A percentile compares a stretch with the other conserved stretches of the same genome.
These are phyloP conservation scores for Aurantiochytrium sp. DNA, from an alignment of 108 stramenopile species.

Conservation along the genomic window DNA sequence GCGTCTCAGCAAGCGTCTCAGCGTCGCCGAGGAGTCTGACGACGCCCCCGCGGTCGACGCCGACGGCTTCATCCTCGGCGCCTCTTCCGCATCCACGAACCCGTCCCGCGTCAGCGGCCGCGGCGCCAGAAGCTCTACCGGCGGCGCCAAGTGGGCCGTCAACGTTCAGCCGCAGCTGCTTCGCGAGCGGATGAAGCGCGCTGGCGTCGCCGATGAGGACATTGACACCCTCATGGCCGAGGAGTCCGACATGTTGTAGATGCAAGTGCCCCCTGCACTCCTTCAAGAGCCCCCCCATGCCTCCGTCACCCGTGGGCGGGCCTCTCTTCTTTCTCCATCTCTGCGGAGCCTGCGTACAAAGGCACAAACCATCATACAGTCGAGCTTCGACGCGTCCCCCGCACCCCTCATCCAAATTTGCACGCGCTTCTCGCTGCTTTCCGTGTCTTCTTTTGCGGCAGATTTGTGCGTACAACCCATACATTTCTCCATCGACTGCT, in stretches of 20 bases:
- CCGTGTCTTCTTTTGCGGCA: too few relatives aligned
- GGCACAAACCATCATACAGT: not conserved
- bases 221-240: conserved; percentile 5
- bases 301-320: not conserved
- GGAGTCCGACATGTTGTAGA: conserved; percentile 4
- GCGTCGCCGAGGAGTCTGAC: not conserved
- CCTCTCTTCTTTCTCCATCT: not conserved
- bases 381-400: too few relatives aligned
- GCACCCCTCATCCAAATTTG: too few relatives aligned
- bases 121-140: not conserved
- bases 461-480: too few relatives aligned
- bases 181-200: conserved; percentile 12
- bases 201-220: conserved; percentile 23
- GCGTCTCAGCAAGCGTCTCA: conserved; percentile 8
- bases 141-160: conserved; percentile 19
- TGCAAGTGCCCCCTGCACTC: not conserved
- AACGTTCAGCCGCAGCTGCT: conserved; percentile 23
- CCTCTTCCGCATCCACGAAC: not conserved
- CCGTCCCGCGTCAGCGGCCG: not conserved
- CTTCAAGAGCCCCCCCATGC: not conserved
- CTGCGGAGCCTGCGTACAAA: not conserved
- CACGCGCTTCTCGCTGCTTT: too few relatives aligned
- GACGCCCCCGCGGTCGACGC: not conserved
- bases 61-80: conserved; percentile 1
- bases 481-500: too few relatives aligned